Evolutionary conservation across 805 yeast genomes (phyloP).

Genomic region (Saturnispora dispora): DNA sequence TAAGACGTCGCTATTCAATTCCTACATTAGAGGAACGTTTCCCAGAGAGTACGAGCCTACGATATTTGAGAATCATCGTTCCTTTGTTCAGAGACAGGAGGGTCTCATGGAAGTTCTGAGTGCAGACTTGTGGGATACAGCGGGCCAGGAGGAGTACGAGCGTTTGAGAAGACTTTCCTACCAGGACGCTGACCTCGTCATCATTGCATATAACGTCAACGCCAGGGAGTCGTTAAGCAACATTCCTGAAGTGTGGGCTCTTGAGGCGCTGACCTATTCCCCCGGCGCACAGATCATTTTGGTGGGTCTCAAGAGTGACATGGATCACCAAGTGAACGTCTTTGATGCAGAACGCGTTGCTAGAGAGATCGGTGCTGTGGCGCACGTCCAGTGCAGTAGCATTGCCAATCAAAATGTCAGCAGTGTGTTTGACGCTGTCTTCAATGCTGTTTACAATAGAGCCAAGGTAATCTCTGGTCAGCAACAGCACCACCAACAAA

Average conservation of each 20-base stretch:
- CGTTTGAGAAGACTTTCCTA: conserved; percentile 78
- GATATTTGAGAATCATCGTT: conserved; percentile 90
- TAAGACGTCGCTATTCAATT: conserved; percentile 87
- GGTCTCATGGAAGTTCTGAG: conserved; percentile 69
- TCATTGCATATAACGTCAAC: conserved; percentile 70
- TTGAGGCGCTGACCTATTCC: conserved; percentile 78
- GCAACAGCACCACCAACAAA: background rate
- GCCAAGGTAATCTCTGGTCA: conserved; percentile 6
- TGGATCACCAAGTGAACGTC: conserved; percentile 31
- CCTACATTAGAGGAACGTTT: conserved; percentile 90
- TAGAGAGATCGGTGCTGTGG: conserved; percentile 51
- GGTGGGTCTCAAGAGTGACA: conserved; percentile 78
- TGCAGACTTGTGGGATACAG: conserved; percentile 90
- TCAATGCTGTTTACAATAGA: conserved; percentile 27
- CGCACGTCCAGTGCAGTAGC: conserved; percentile 76
- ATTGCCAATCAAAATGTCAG: conserved; percentile 56
- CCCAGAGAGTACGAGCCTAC: conserved; percentile 98
- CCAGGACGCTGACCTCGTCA: conserved; percentile 69
- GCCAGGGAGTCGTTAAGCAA: conserved; percentile 55
- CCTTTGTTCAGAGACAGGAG: conserved; percentile 86
- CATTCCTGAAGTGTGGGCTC: conserved; percentile 76
- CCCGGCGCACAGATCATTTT: conserved; percentile 68
- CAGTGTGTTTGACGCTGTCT: conserved; percentile 52
- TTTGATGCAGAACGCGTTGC: conserved; percentile 22
- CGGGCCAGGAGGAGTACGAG: conserved; percentile 90